phyloP scores from a whole-genome alignment of 148 eudicot genomes.

The Nepenthes mirabilis region DNA sequence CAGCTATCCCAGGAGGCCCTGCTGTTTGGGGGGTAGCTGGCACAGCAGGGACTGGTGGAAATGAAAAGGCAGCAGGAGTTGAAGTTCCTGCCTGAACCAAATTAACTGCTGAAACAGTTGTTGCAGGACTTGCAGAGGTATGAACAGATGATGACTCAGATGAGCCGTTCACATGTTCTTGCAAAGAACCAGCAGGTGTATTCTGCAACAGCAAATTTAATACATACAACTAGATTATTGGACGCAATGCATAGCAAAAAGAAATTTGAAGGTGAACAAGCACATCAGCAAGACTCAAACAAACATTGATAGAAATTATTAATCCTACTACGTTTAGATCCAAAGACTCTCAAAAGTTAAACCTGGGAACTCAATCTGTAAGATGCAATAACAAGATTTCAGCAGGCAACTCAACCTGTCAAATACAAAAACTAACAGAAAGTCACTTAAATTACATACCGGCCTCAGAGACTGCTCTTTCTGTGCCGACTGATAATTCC shows the following conservation, averaged over 20 bases:
- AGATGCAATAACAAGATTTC: neutral
- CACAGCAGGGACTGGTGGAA: constrained; percentile 27
- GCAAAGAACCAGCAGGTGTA: constrained; percentile 14
- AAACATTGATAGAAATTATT: too few species aligned
- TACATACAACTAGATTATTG: neutral
- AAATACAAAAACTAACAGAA: neutral
- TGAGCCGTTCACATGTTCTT: constrained; percentile 18
- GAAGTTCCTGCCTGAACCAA: constrained; percentile 17
- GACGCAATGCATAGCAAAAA: neutral
- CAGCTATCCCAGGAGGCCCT: constrained; percentile 32
- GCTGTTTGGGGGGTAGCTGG: constrained; percentile 23
- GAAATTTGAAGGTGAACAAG: too few species aligned
- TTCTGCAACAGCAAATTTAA: constrained; percentile 13
- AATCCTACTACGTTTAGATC: neutral
- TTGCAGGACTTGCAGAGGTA: constrained; percentile 21
- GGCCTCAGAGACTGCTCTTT: constrained; percentile 9
- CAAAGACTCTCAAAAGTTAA: neutral
- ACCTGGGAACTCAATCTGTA: neutral
- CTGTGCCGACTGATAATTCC: constrained; percentile 14
- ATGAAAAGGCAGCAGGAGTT: constrained; percentile 24
- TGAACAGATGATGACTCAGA: constrained; percentile 23
- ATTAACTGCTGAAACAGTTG: constrained; percentile 16
- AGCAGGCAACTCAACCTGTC: constrained; percentile 2
- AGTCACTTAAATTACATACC: constrained; percentile 10
- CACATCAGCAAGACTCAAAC: too few species aligned